Evolutionary conservation across 768 basidiomycete genomes (phyloP).

Genomic region (Termitomyces titanicus): DNA sequence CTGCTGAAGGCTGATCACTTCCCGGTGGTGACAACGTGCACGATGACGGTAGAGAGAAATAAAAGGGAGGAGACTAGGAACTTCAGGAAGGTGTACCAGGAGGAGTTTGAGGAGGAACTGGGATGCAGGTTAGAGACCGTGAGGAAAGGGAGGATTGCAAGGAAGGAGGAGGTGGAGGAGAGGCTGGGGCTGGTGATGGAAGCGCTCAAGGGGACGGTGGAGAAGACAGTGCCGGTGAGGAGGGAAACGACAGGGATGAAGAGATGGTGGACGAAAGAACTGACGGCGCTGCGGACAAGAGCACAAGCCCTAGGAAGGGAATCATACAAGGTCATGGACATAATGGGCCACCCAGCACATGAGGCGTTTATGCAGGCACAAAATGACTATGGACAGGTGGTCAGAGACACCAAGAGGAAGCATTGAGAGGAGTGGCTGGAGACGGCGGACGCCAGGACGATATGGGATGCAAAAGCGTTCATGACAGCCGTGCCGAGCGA

Average conservation of each 20-base stretch:
- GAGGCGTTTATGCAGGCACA: constrained; percentile 4
- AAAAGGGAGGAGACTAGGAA: constrained; percentile 8
- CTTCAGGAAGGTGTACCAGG: constrained; percentile 29
- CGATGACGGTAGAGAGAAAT: constrained; percentile 6
- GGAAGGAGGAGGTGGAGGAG: neutral
- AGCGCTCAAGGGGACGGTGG: constrained; percentile 15
- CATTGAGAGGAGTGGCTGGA: constrained; percentile 28
- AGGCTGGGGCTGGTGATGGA: constrained; percentile 4
- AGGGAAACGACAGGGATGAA: constrained; percentile 21
- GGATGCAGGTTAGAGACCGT: neutral
- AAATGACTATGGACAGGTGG: constrained; percentile 14
- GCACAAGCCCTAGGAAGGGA: constrained; percentile 11
- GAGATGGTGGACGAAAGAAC: constrained; percentile 30
- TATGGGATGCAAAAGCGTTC: constrained; percentile 26
- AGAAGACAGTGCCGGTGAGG: constrained; percentile 14
- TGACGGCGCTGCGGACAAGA: constrained; percentile 15
- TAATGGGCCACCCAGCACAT: constrained; percentile 20
- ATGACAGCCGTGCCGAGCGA: constrained; percentile 17
- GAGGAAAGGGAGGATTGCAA: neutral
- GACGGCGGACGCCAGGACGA: neutral
- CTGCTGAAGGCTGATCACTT: constrained; percentile 36
- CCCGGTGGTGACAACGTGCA: constrained; percentile 29
- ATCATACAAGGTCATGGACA: constrained; percentile 2
- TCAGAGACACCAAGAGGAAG: constrained; percentile 17
- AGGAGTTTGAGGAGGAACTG: constrained; percentile 21